Conservation (phyloP, 2,329 filamentous ascomycete species). For the Ophiocordyceps australis region DNA sequence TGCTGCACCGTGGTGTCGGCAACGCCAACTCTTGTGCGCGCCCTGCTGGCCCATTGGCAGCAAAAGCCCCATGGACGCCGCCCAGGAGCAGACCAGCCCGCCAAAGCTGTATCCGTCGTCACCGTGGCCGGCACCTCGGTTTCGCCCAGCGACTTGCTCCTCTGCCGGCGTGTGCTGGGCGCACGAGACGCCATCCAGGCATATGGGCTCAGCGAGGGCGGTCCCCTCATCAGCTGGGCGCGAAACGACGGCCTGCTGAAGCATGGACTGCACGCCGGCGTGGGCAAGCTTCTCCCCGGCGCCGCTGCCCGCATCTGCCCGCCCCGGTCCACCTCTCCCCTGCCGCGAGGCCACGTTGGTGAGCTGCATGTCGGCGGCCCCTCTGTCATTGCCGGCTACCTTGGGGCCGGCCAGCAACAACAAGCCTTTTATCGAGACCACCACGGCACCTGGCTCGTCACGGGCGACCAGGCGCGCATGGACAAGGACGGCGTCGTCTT, state of each 20-base stretch:
- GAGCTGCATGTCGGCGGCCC: conserved; percentile 21
- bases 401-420: conserved; percentile 7
- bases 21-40: conserved; percentile 17
- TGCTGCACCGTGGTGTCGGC: conserved; percentile 19
- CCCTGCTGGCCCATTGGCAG: conserved; percentile 12
- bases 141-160: conserved; percentile 10
- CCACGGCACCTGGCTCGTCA: conserved; percentile 15
- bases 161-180: conserved; percentile 13
- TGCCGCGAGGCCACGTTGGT: conserved; percentile 14
- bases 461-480: conserved; percentile 22
- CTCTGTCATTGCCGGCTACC: conserved; percentile 15
- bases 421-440: conserved; percentile 17
- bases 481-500: conserved; percentile 17
- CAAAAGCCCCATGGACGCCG: no score
- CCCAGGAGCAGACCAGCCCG: conserved; percentile 10
- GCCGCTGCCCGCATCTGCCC: conserved; percentile 17
- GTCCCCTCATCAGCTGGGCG: conserved; percentile 20
- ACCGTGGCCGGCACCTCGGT: conserved; percentile 16
- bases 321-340: conserved; percentile 9
- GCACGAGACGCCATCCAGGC: conserved; percentile 14
- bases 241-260: conserved; percentile 10
- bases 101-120: conserved; percentile 13
- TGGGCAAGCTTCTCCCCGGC: conserved; percentile 21
- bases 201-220: conserved; percentile 27
- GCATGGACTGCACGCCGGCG: conserved; percentile 17